Base-by-base conservation (phyloP, 129 eudicot species). In the Escallonia herrerae region DNA sequence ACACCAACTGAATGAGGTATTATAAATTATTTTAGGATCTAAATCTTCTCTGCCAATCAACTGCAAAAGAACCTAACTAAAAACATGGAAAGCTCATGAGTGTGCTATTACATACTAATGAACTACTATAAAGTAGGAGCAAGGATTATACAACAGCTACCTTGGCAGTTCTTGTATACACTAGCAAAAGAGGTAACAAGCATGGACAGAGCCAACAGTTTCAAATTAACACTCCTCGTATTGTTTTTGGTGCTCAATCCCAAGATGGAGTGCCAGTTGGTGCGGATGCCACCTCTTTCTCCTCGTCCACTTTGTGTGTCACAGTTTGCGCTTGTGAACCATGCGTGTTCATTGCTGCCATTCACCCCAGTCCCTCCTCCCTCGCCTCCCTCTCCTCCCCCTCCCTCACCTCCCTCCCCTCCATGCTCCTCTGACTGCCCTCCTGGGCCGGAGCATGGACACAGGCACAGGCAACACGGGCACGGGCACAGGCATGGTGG, bases 251-350 rank as follows among this genome's bases (percentile, higher is more conserved):
- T 74, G 42, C 68, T 81, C 44, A 63, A 51, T 56, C 77, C 81
- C 2, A 61, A 33, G 60, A 74, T 69, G 6, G 64, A 73, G 64
- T 58, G 80, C 72, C 87, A 84, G 33, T 62, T 71, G 13, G 57
- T 72, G 42, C 65, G 66, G 5, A 72, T 6, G 43, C 72, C 68
- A 62, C 80, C 81, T 33, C 13, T 59, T 40, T 47, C 79, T 6
- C 80, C 84, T 42, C 80, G 81, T 38, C 94, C 96, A 0, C 88
- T 91, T 50, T 91, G 97, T 63, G 62, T 60, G 1, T 84, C 82
- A 72, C 95, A 87, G 70, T 74, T 87, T 80, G 77, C 84, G 43
- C 81, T 87, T 46, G 96, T 81, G 5, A 91, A 85, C 63, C 83
- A 78, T 48, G 96, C 96, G 2, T 87, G 98, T 69, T 66, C 78